These are phyloP conservation scores for Castanospermum australe DNA, from an alignment of 306 rosid genomes.

Conservation along the genomic window DNA sequence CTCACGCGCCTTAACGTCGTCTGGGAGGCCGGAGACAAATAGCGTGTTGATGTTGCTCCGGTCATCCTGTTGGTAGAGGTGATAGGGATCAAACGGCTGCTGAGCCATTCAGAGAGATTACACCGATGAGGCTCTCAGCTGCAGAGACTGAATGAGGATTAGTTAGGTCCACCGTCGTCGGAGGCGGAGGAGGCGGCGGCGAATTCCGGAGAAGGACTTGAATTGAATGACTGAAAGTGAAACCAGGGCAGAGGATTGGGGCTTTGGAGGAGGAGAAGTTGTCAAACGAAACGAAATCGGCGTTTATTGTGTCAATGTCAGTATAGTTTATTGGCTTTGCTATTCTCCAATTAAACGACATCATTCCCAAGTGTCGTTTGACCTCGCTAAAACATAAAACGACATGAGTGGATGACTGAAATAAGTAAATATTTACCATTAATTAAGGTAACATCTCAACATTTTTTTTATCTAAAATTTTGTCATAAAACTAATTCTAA, in stretches of 20 bases:
- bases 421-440: no score
- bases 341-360: not conserved
- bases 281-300: not conserved
- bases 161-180: not conserved
- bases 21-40: conserved; percentile 96
- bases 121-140: not conserved
- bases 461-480: no score
- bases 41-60: conserved; percentile 78
- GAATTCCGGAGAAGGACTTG: conserved; percentile 18
- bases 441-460: no score
- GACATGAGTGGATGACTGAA: no score
- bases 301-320: not conserved
- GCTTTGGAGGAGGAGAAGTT: not conserved
- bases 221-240: not conserved
- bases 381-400: no score
- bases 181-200: not conserved
- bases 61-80: conserved; percentile 62
- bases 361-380: not conserved
- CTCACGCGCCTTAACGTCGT: conserved; percentile 94
- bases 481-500: no score
- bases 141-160: not conserved
- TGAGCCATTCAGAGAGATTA: conserved; percentile 51
- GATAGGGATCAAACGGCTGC: conserved; percentile 69
- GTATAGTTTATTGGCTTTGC: not conserved
- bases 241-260: not conserved